Evolutionary conservation across 202 grass and related monocot genomes (phyloP).

Genomic region (Panicum hallii): DNA sequence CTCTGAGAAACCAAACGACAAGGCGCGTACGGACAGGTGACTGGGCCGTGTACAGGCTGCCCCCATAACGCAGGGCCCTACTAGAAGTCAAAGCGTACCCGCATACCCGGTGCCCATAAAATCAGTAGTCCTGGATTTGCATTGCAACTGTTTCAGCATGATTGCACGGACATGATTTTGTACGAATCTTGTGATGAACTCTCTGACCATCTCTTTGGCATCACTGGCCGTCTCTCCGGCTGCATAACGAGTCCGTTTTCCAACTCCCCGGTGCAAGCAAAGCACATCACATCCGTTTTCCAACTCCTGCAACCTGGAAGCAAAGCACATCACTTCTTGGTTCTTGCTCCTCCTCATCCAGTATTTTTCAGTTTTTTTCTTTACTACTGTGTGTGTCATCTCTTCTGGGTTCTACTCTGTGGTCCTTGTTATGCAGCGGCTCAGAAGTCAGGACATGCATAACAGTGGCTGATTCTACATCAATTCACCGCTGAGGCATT

Average conservation of each 20-base stretch:
- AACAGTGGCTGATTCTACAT: neutral
- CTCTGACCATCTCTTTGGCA: neutral
- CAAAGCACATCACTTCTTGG: neutral
- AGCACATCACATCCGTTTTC: neutral
- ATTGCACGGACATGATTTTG: neutral
- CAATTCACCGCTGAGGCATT: neutral
- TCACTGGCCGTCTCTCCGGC: neutral
- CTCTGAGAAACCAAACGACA: neutral
- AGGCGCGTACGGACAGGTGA: neutral
- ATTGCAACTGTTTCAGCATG: neutral
- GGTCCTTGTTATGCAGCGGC: neutral
- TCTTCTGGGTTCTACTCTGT: neutral
- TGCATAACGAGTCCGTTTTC: neutral
- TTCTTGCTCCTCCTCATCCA: neutral
- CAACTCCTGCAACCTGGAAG: neutral
- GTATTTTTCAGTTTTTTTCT: neutral
- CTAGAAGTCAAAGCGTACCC: neutral
- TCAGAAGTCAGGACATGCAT: neutral
- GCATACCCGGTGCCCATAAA: neutral
- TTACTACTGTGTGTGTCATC: neutral
- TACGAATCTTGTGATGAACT: neutral
- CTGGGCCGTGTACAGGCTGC: neutral
- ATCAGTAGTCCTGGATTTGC: neutral
- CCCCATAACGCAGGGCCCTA: neutral
- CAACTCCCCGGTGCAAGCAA: neutral